phyloP scores from a whole-genome alignment of 164 flowering plant genomes.

The Paratinospora sagittata region DNA sequence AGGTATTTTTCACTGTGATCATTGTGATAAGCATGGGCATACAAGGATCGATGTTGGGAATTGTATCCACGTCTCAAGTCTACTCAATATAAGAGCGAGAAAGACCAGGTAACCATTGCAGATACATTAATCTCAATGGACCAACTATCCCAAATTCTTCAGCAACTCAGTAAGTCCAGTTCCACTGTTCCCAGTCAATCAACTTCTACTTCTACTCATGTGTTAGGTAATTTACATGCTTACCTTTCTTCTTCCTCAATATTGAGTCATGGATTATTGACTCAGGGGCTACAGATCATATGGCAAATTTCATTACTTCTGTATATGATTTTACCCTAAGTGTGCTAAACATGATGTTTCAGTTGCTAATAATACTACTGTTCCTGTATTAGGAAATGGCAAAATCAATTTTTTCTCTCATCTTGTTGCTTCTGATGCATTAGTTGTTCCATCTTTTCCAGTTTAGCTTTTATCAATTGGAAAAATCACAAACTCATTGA shows the following conservation, averaged over 20 bases:
- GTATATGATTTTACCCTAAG: not conserved
- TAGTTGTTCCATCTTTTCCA: constrained; percentile 2
- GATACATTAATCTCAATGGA: not conserved
- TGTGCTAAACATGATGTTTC: constrained; percentile 1
- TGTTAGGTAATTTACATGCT: constrained; percentile 5
- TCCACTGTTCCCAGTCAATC: not conserved
- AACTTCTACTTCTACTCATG: not conserved
- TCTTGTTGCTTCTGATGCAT: not conserved
- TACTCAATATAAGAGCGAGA: not conserved
- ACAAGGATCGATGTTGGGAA: not conserved
- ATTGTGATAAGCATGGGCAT: constrained; percentile 4
- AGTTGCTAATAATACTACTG: not conserved
- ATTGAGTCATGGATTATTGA: constrained; percentile 2
- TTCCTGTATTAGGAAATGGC: not conserved
- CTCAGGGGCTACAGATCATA: constrained; percentile 4
- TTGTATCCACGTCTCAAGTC: not conserved
- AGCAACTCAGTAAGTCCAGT: constrained; percentile 3
- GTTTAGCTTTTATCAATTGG: not conserved
- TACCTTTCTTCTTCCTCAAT: not conserved
- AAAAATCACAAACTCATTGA: not conserved
- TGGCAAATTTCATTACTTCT: not conserved
- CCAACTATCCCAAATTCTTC: not conserved
- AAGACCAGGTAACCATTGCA: not conserved
- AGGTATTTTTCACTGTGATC: not conserved
- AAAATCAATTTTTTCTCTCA: not conserved